Evolutionary conservation across 495 filamentous ascomycete species (phyloP), one percentile per base, ranked within the genome.

Genomic region (Aspergillus hancockii): DNA sequence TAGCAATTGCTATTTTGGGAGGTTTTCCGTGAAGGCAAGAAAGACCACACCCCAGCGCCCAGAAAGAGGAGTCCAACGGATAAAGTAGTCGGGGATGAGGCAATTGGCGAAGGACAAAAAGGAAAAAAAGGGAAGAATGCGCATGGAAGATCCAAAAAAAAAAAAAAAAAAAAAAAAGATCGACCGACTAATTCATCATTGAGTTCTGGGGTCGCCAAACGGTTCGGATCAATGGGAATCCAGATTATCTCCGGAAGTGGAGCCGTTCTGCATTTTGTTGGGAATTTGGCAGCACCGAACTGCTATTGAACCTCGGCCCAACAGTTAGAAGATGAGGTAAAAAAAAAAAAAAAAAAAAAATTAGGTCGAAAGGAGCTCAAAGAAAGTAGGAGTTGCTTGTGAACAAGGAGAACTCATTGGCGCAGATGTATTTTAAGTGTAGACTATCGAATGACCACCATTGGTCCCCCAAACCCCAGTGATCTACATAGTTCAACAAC

Each of bases 221-320:
- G 19, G 43, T 47, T 23, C 21, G 18, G 49, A 58, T 52, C 56
- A 55, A 43, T 49, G 45, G 49, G 58, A 47, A 16, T 10, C 23
- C 23, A 46, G 59, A 43, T 28, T 14, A 49, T 52, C 34, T 25
- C 34, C n/a, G 19, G 36, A 38, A 49, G 64, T 67, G 65, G 65
- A 67, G 61, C 59, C 61, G 50, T 46, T n/a, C 40, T 58, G 61
- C 61, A 46, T 63, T 68, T 66, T 57, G 60, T 64, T 59, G 65
- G 62, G 52, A 74, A 69, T 32, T 67, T 43, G 58, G 47, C 62
- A 38, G 60, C 64, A 54, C 18, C 49, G 49, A 30, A 23, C 30
- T 1, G 32, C n/a, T 9, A 12, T 18, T 5, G 22, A 53, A 23
- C 51, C 51, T 36, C 32, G 51, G 51, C 51, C 51, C 51, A 53